A percentile compares a stretch with the other conserved stretches of the same genome.
phyloP scores from a whole-genome alignment of 306 rosid species.

The Betula pendula region DNA sequence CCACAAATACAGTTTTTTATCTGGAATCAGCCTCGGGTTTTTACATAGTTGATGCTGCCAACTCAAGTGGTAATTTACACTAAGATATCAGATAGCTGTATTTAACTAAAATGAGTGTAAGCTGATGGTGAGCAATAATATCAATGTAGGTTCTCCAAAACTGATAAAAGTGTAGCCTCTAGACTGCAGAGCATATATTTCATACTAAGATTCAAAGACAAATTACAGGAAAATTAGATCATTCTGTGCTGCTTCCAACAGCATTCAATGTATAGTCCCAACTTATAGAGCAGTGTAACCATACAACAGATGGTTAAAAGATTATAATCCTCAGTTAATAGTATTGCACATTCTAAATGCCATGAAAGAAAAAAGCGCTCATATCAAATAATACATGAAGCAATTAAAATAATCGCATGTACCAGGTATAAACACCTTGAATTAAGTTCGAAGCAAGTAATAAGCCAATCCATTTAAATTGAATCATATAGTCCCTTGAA shows the following conservation, averaged over 20 bases:
- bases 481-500: not conserved
- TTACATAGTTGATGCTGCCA: conserved; percentile 99
- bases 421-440: conserved; percentile 13
- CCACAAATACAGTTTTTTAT: conserved; percentile 96
- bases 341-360: not conserved
- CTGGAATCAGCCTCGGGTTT: conserved; percentile 96
- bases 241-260: not conserved
- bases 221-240: not conserved
- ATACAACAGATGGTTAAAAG: not conserved
- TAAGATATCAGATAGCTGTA: conserved; percentile 15
- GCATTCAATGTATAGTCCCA: not conserved
- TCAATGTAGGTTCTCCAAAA: conserved; percentile 4
- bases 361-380: not conserved
- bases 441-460: conserved; percentile 13
- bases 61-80: conserved; percentile 69
- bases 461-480: not conserved
- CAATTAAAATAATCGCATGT: not conserved
- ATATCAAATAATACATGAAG: conserved; percentile 5
- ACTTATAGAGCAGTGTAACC: not conserved
- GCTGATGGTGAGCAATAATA: conserved; percentile 10
- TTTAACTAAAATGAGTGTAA: not conserved
- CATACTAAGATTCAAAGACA: not conserved
- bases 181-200: not conserved
- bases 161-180: conserved; percentile 1
- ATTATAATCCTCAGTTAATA: not conserved